Base-by-base conservation (phyloP, 2,329 filamentous ascomycete genomes). In the Xylariaceae sp. region DNA sequence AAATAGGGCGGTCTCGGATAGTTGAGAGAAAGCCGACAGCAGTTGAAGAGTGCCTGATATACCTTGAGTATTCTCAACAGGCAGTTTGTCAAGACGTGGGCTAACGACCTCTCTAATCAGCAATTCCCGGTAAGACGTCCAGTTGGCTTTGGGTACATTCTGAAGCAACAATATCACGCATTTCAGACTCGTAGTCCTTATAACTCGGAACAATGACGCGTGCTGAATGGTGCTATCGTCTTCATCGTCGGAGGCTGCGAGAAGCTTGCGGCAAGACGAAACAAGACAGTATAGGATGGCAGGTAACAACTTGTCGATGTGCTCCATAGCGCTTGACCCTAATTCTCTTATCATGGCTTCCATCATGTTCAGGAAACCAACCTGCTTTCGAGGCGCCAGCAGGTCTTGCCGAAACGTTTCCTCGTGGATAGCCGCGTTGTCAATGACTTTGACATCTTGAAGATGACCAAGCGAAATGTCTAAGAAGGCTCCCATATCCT, bases 281-380 rank as follows among this genome's bases (percentile, higher is more conserved):
- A 95, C 78, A 28, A 94, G 75, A 66, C 91, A 97, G 66, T 91
- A 93, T 1, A 97, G 73, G 0, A 95, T 79, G 0, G 90, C 83
- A 61, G 93, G 85, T 56, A 93, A 76, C 5, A 97, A 77, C 12
- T 79, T 80, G 14, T 80, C 74, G 45, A 87, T 80, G 61, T 89
- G 93, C 0, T 84, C 80, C 2, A 77, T 71, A 48, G 95, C 83
- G 48, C 86, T 86, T 5, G 81, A 83, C 48, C 92, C 90, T 34
- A 97, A 80, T 48, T 94, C 90, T 51, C 88, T 87, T 54, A 97
- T 84, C 67, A 97, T 83, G 11, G 93, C 85, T 54, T 91, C 86
- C 45, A 94, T 79, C 90, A 97, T 94, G 66, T 95, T 96, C 47
- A 96, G 74, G 66, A 97, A 84, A 75, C 95, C 94, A 53, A 94